phyloP scores from a whole-genome alignment of 345 rosid species.

The Populus ilicifolia region DNA sequence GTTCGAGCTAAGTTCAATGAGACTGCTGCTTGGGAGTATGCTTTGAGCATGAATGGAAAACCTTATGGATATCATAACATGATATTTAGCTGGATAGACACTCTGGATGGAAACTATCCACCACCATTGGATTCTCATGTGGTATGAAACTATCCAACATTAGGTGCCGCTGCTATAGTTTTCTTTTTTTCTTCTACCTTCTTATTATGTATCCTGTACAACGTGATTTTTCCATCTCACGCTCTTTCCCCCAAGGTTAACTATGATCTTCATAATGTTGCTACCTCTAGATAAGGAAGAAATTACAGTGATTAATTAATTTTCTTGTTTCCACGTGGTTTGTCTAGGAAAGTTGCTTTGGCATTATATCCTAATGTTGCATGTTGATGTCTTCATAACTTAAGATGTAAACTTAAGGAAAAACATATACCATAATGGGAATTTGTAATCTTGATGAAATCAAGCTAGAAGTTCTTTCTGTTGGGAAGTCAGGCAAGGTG shows the following conservation, averaged over 20 bases:
- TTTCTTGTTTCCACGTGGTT: neutral
- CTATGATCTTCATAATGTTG: neutral
- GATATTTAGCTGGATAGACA: slow-evolving; percentile 99
- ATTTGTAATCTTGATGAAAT: neutral
- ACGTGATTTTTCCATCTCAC: neutral
- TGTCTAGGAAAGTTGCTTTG: neutral
- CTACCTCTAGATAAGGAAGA: neutral
- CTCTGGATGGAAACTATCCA: slow-evolving; percentile 75
- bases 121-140: slow-evolving; percentile 92
- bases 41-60: slow-evolving; percentile 71
- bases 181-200: no score
- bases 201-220: neutral
- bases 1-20: slow-evolving; percentile 80
- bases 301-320: neutral
- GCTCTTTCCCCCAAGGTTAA: neutral
- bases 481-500: no score
- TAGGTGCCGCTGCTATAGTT: neutral
- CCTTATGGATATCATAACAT: slow-evolving; percentile 97
- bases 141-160: slow-evolving; percentile 40
- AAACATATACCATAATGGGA: neutral
- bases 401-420: neutral
- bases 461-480: neutral
- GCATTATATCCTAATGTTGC: neutral
- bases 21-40: slow-evolving; percentile 98
- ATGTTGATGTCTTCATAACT: neutral